These are phyloP conservation scores for Cladosporium sp. DNA, from an alignment of 2,329 filamentous ascomycete species.

Conservation along the genomic window DNA sequence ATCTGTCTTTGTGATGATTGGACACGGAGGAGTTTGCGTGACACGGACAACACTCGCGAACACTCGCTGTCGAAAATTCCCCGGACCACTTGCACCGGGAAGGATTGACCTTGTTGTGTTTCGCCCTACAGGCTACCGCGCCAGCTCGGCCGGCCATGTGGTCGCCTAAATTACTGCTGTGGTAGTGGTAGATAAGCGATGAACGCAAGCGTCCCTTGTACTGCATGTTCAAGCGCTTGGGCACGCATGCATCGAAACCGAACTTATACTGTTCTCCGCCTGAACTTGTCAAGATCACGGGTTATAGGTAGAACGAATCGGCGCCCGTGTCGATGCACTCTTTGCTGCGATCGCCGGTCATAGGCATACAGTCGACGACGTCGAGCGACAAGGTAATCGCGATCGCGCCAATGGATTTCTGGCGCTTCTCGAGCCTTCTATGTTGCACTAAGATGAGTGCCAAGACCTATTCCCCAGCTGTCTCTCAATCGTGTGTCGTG, in stretches of 20 bases:
- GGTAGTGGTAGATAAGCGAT: constrained; percentile 2
- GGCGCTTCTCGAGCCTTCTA: not conserved
- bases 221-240: not conserved
- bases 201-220: constrained; percentile 3
- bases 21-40: not conserved
- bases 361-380: not conserved
- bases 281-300: not conserved
- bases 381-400: not conserved
- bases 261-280: not conserved
- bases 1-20: not conserved
- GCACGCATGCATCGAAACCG: not conserved
- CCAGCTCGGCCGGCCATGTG: constrained; percentile 6
- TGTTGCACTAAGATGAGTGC: not conserved
- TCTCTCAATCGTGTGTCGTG: too few species aligned
- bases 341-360: not conserved
- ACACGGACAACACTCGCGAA: constrained; percentile 11
- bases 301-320: not conserved
- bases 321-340: not conserved
- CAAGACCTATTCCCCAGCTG: too few species aligned
- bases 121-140: not conserved
- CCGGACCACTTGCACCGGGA: constrained; percentile 11
- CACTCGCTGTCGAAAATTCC: constrained; percentile 11
- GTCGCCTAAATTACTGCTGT: not conserved
- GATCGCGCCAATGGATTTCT: not conserved
- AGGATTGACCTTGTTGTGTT: constrained; percentile 10